phyloP scores from a whole-genome alignment of 2,329 filamentous ascomycete genomes.

The Tolypocladium guangdongense region DNA sequence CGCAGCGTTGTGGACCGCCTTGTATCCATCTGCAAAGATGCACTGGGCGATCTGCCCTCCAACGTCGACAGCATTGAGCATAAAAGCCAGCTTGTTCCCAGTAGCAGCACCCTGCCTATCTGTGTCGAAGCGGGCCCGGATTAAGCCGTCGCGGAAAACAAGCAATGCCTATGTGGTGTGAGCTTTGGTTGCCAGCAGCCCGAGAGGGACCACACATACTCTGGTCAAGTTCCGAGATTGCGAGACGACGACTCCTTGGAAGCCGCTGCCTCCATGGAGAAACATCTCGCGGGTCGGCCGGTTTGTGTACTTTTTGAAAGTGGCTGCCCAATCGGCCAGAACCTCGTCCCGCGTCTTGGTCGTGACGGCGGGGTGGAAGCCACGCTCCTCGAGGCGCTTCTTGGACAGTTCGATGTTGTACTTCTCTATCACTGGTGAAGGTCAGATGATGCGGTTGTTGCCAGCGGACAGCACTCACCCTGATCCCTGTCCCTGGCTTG shows the following conservation, averaged over 20 bases:
- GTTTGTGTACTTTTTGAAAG: neutral
- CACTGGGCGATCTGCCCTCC: conserved; percentile 7
- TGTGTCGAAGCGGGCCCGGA: neutral
- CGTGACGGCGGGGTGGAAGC: conserved; percentile 10
- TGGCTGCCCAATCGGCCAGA: neutral
- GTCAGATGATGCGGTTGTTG: neutral
- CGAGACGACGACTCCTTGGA: neutral
- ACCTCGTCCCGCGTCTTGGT: conserved; percentile 2
- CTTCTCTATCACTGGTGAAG: neutral
- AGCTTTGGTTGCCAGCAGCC: neutral
- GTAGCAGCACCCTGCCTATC: neutral
- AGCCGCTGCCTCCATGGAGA: neutral
- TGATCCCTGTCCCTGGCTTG: neutral
- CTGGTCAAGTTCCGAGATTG: conserved; percentile 5
- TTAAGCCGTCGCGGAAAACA: conserved; percentile 4
- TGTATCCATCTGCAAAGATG: conserved; percentile 13
- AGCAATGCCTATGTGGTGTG: conserved; percentile 1
- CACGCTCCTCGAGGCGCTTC: conserved; percentile 2
- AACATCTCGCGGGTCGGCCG: neutral
- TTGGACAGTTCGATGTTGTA: conserved; percentile 8
- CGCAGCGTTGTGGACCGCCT: conserved; percentile 11
- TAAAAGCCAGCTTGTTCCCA: neutral
- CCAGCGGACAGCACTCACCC: neutral
- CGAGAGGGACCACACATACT: neutral
- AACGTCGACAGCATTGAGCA: conserved; percentile 6